Evolutionary conservation across 306 rosid species (phyloP), one percentile per base, ranked within the genome.

Genomic region (Corylus avellana): DNA sequence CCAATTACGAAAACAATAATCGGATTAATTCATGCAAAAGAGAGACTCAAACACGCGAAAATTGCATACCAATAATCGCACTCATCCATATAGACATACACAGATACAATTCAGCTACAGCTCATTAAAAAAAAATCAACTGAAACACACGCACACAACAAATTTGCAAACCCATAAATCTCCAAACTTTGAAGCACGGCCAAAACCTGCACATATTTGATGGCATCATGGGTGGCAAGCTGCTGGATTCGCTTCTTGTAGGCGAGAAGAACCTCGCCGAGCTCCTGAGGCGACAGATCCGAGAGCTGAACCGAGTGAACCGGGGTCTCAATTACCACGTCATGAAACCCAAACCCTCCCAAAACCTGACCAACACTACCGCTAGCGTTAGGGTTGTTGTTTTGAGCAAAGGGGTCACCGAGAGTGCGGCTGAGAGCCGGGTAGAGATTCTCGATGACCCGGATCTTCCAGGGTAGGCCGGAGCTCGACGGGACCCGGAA

Each of bases 401-500:
- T 12, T 20, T 51, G 37, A 7, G 68, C 29, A 35, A 13, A 2
- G 44, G 32, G 70, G 12, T 56, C 73, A 4, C 69, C 78, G 20
- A 70, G 50, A 49, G 58, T 67, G 42, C 86, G 72, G 73, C 46
- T 61, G 55, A 88, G 85, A 4, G 91, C 91, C 0, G 91, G 84
- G 81, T 80, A 88, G 20, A 88, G 87, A 72, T 88, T 88, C 80
- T 88, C 80, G 75, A 88, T 85, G 64, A 88, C 87, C 47, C 91
- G 85, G 49, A 88, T 16, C 67, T 69, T 83, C 91, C 91, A 88
- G 10, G 85, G 70, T 4, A 80, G 57, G 74, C 4, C 42, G n/a
- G 53, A 68, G 51, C 56, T 69, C 8, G 86, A 50, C 1, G 91
- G 91, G 58, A 88, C 42, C 44, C 91, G 85, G 73, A 88, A 85